Conservation (phyloP, 169 alveolate genomes). For the Blepharisma undulans region DNA sequence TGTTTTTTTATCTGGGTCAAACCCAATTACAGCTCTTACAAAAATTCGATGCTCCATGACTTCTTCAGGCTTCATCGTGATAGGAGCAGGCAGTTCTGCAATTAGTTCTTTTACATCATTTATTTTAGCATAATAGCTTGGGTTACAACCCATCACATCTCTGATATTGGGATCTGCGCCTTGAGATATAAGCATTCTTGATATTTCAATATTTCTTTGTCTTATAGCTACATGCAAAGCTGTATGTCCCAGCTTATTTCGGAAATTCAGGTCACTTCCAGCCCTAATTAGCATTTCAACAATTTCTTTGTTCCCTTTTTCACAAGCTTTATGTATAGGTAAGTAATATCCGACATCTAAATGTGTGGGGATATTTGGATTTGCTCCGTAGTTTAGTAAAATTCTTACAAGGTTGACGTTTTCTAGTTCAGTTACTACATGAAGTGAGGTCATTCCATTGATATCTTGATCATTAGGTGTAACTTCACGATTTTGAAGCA, state of each 20-base stretch:
- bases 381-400: conserved; percentile 14
- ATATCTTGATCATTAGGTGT: conserved; percentile 13
- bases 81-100: conserved; percentile 9
- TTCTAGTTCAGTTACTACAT: not conserved
- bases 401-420: not conserved
- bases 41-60: conserved; percentile 4
- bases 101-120: not conserved
- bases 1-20: not conserved
- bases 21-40: conserved; percentile 28
- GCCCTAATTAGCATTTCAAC: conserved; percentile 26
- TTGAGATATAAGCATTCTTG: not conserved
- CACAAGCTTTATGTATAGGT: conserved; percentile 31
- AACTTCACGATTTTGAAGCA: conserved; percentile 25
- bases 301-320: conserved; percentile 25
- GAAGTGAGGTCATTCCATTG: conserved; percentile 33
- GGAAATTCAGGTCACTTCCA: conserved; percentile 23
- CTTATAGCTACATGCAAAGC: conserved; percentile 16
- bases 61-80: conserved; percentile 38
- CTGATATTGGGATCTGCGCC: conserved; percentile 11
- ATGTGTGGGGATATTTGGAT: conserved; percentile 33
- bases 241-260: conserved; percentile 22
- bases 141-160: conserved; percentile 15
- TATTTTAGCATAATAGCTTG: conserved; percentile 23
- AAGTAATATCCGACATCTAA: conserved; percentile 10
- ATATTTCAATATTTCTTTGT: not conserved